phyloP scores from a whole-genome alignment of 257 asterid species.

The Ilex aquifolium region DNA sequence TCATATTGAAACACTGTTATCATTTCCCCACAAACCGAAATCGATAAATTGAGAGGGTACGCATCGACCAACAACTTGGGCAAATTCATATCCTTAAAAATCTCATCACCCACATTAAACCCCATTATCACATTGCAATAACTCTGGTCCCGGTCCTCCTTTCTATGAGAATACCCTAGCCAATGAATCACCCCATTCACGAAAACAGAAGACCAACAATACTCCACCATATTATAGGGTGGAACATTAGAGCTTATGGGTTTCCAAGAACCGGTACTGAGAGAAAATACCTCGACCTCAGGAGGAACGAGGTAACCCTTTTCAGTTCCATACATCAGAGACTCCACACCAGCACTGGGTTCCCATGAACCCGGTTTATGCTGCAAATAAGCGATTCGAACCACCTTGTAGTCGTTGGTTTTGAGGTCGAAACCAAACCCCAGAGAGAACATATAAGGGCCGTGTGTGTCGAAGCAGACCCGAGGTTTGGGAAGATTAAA shows the following conservation, averaged over 20 bases:
- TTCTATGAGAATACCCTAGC: not conserved
- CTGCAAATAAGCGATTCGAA: not conserved
- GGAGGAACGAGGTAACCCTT: not conserved
- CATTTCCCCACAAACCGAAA: no score
- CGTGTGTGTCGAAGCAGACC: not conserved
- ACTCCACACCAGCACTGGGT: no score
- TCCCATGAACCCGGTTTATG: no score
- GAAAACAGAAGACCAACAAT: not conserved
- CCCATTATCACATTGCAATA: not conserved
- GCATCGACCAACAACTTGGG: no score
- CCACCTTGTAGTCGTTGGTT: not conserved
- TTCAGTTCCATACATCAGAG: not conserved
- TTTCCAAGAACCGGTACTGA: not conserved
- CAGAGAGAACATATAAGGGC: not conserved
- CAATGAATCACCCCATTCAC: not conserved
- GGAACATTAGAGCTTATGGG: not conserved
- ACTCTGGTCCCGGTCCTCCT: not conserved
- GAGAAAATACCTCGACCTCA: not conserved
- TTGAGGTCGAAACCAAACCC: not conserved
- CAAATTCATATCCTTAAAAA: not conserved
- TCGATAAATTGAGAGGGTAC: no score
- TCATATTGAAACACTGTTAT: no score
- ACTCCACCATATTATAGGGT: not conserved
- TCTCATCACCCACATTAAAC: not conserved
- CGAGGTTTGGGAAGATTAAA: not conserved